Percentiles rank a stretch among this genome's conserved stretches.
phyloP scores from a whole-genome alignment of 108 stramenopile genomes.

The Epipyxis sp. region DNA sequence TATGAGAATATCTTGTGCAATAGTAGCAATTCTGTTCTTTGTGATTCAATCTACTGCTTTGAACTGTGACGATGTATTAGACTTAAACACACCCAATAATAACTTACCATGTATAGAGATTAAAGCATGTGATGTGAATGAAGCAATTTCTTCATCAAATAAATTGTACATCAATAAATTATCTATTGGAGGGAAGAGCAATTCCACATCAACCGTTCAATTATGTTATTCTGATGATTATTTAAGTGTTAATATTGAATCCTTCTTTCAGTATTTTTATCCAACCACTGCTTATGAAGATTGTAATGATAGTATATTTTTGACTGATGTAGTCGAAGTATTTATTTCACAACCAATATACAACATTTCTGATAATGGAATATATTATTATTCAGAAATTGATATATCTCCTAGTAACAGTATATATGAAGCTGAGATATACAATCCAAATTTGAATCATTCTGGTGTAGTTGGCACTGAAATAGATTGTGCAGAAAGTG shows the following conservation, averaged over 20 bases:
- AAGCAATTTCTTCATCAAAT: neutral
- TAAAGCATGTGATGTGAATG: neutral
- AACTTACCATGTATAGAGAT: neutral
- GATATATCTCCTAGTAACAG: slow-evolving; percentile 7
- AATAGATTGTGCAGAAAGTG: neutral
- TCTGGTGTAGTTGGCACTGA: neutral
- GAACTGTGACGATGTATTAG: too few relatives aligned
- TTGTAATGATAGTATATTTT: slow-evolving; percentile 26
- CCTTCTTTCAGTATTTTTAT: neutral
- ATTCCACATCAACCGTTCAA: neutral
- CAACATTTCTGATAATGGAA: neutral
- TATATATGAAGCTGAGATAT: slow-evolving; percentile 18
- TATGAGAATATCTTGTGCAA: too few relatives aligned
- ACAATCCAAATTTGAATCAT: slow-evolving; percentile 31
- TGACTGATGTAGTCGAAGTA: slow-evolving; percentile 22
- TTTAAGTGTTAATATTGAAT: neutral
- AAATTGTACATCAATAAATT: neutral
- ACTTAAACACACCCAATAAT: too few relatives aligned
- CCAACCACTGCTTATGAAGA: neutral
- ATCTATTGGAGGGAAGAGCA: neutral
- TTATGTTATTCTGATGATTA: neutral
- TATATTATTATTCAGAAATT: slow-evolving; percentile 22
- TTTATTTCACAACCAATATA: slow-evolving; percentile 8
- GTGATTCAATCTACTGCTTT: too few relatives aligned
- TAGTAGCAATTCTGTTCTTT: too few relatives aligned